Evolutionary conservation across 176 grass and related monocot species (phyloP).

Genomic region (Hordeum vulgare): MorexV3_pseudomolecules_assembly NC_058519.1:302106797-302107296

Average conservation of each 20-base stretch:
- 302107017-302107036: background rate
- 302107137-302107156: conserved; percentile 86
- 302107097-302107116: conserved; percentile 35
- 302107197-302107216: conserved; percentile 28
- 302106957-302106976: conserved; percentile 72
- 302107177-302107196: conserved; percentile 34
- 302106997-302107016: background rate
- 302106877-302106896: background rate
- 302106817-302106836: background rate
- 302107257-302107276: too few relatives aligned
- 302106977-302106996: background rate
- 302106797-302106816: background rate
- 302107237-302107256: background rate
- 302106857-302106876: conserved; percentile 11
- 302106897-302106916: conserved; percentile 13
- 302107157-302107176: conserved; percentile 92
- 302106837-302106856: conserved; percentile 2
- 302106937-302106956: conserved; percentile 66
- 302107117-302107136: conserved; percentile 75
- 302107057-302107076: background rate
- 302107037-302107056: background rate
- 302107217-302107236: conserved; percentile 56
- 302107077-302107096: background rate
- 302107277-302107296: too few relatives aligned
- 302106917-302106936: conserved; percentile 82